Percentiles rank a stretch among this genome's conserved stretches.
These are phyloP conservation scores for Acidomyces sp. DNA, from an alignment of 495 filamentous ascomycete species.

Conservation along the genomic window DNA sequence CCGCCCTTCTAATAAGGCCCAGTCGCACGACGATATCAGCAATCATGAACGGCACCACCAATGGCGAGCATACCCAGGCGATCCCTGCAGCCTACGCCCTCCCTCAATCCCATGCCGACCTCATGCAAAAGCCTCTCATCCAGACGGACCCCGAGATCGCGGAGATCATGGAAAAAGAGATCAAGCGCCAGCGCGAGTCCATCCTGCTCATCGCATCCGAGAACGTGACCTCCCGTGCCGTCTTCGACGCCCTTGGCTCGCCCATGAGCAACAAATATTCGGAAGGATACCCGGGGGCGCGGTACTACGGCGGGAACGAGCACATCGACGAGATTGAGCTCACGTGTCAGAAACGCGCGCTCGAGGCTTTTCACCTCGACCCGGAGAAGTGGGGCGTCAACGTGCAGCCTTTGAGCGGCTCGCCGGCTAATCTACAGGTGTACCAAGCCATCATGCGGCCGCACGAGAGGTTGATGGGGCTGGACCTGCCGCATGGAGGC, in stretches of 20 bases:
- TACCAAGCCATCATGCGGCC: slow-evolving; percentile 98
- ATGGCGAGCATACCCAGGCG: too few relatives aligned
- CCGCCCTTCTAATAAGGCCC: too few relatives aligned
- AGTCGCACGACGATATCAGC: too few relatives aligned
- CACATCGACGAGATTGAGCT: slow-evolving; percentile 95
- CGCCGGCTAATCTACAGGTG: slow-evolving; percentile 93
- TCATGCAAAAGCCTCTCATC: slow-evolving; percentile 78
- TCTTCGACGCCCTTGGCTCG: slow-evolving; percentile 79
- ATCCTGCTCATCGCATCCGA: slow-evolving; percentile 96
- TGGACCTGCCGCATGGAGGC: slow-evolving; percentile 94
- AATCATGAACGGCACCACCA: slow-evolving; percentile 15
- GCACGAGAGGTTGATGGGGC: slow-evolving; percentile 91
- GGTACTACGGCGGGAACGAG: slow-evolving; percentile 99
- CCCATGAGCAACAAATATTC: slow-evolving; percentile 99
- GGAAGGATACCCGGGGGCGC: slow-evolving; percentile 93
- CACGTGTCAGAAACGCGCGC: slow-evolving; percentile 88
- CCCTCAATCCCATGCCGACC: slow-evolving; percentile 72
- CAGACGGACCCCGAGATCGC: slow-evolving; percentile 84
- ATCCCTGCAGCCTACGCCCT: slow-evolving; percentile 65
- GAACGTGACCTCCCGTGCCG: slow-evolving; percentile 78
- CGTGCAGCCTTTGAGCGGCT: slow-evolving; percentile 85
- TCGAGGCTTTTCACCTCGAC: slow-evolving; percentile 82
- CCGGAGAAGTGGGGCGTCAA: slow-evolving; percentile 94
- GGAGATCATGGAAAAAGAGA: slow-evolving; percentile 90
- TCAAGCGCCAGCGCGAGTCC: slow-evolving; percentile 94